These are phyloP conservation scores for Xylariaceae sp. DNA, from an alignment of 2,329 filamentous ascomycete species.

Conservation along the genomic window DNA sequence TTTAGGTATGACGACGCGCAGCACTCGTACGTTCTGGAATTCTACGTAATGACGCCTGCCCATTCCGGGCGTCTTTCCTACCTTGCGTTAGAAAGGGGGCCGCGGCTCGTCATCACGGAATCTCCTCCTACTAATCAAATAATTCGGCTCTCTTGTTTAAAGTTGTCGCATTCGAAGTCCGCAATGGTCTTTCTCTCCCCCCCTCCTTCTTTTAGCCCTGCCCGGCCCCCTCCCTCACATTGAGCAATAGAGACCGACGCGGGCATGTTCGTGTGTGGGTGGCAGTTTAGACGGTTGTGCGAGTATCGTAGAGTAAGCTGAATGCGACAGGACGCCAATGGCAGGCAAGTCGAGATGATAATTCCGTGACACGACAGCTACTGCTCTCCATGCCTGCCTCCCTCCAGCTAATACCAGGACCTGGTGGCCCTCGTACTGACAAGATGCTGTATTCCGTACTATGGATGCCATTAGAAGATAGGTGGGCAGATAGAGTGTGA, in stretches of 20 bases:
- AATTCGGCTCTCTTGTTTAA: neutral
- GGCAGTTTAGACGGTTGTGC: too few species aligned
- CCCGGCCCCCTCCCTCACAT: too few species aligned
- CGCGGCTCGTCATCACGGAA: neutral
- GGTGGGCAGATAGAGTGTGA: too few species aligned
- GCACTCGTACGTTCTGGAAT: neutral
- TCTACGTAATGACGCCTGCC: neutral
- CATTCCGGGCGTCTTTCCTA: neutral
- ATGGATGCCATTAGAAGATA: too few species aligned
- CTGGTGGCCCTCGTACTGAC: neutral
- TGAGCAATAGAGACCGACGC: too few species aligned
- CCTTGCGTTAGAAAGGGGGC: neutral
- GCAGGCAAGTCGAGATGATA: neutral
- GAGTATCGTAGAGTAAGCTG: too few species aligned
- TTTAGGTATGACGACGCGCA: too few species aligned
- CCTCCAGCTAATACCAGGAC: neutral
- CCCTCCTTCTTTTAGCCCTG: neutral
- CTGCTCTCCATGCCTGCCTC: neutral
- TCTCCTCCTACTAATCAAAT: neutral
- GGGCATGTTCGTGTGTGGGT: too few species aligned
- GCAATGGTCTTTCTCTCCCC: too few species aligned
- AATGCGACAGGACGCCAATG: too few species aligned
- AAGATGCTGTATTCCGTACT: too few species aligned
- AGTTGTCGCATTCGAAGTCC: neutral
- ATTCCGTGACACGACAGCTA: neutral